phyloP scores from a whole-genome alignment of 768 basidiomycete genomes.

The Amanita brunnescens region DNA sequence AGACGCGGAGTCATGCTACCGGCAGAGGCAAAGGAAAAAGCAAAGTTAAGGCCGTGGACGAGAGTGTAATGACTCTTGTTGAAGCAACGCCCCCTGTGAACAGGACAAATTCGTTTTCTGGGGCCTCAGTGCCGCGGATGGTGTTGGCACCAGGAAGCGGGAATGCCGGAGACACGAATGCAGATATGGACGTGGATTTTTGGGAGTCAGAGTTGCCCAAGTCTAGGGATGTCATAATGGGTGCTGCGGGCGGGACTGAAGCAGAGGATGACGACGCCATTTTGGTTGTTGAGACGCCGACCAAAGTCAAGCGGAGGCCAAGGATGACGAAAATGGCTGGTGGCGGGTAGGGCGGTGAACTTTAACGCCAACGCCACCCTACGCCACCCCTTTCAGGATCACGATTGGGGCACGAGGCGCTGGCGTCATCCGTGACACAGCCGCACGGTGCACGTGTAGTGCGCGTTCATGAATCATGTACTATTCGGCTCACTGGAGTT shows the following conservation, averaged over 20 bases:
- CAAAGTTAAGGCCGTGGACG: not conserved
- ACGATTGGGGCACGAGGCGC: no score
- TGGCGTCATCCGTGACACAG: no score
- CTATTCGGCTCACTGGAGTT: no score
- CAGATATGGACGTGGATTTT: not conserved
- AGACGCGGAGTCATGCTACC: not conserved
- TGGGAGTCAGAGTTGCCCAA: conserved; percentile 4
- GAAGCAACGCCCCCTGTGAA: conserved; percentile 2
- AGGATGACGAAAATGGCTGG: no score
- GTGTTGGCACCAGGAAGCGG: not conserved
- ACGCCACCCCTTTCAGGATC: no score
- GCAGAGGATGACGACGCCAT: not conserved
- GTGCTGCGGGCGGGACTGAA: not conserved
- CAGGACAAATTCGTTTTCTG: not conserved
- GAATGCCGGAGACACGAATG: not conserved
- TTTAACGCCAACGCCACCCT: not conserved
- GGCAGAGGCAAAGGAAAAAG: not conserved
- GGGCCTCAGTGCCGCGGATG: not conserved
- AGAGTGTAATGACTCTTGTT: not conserved
- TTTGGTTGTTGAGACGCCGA: conserved; percentile 5
- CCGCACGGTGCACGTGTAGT: no score
- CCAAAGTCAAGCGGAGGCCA: conserved; percentile 1
- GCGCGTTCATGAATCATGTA: no score
- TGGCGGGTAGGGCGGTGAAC: not conserved
- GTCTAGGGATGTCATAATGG: not conserved